Conservation (phyloP, 31 red algal genomes). For the Endocladia muricata region DNA sequence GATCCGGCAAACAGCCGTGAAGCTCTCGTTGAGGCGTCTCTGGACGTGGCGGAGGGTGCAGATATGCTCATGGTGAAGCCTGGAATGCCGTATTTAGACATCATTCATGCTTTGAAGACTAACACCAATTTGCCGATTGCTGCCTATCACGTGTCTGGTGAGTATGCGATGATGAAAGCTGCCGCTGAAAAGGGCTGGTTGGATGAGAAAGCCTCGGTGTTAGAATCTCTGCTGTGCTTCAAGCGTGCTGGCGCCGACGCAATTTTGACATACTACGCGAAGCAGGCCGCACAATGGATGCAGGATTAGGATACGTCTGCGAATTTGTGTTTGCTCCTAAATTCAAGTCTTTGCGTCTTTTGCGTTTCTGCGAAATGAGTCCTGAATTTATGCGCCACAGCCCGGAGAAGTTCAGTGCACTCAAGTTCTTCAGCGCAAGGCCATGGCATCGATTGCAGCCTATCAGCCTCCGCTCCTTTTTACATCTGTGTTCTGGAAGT, state of each 20-base stretch:
- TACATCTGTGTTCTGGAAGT: too few relatives aligned
- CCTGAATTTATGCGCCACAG: not conserved
- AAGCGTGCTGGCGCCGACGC: constrained; percentile 95
- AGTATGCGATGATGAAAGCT: constrained; percentile 99
- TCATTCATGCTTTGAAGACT: constrained; percentile 74
- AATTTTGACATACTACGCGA: constrained; percentile 97
- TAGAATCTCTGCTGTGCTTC: constrained; percentile 87
- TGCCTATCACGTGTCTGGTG: constrained; percentile 97
- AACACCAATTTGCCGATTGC: constrained; percentile 75
- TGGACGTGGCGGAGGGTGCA: constrained; percentile 95
- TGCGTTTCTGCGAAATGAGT: not conserved
- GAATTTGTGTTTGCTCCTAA: not conserved
- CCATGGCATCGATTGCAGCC: too few relatives aligned
- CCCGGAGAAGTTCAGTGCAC: too few relatives aligned
- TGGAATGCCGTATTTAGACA: constrained; percentile 93
- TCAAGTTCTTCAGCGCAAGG: too few relatives aligned
- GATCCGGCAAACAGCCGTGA: constrained; percentile 92
- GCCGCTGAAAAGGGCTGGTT: constrained; percentile 93
- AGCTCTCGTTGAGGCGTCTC: constrained; percentile 71
- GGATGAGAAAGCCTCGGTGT: constrained; percentile 81
- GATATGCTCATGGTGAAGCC: constrained; percentile 99
- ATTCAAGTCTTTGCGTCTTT: not conserved
- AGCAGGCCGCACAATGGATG: constrained; percentile 91
- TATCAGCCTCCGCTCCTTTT: too few relatives aligned
- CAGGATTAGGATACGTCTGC: constrained; percentile 41